Percentiles rank a stretch among this genome's conserved stretches.
Conservation (phyloP, 1,284 basidiomycete genomes). For the Marasmius sp. region DNA sequence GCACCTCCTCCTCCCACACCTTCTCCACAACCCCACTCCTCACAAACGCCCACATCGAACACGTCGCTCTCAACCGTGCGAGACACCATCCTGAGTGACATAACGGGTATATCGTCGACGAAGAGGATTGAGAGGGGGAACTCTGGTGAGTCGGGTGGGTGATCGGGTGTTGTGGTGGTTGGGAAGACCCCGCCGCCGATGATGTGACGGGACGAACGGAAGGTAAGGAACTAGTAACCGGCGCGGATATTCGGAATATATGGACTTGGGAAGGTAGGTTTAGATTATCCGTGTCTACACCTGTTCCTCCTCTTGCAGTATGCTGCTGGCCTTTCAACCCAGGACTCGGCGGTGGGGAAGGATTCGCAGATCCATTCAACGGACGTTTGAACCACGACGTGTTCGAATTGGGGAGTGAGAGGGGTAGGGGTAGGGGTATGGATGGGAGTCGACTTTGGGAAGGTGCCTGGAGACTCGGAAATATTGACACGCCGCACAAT, state of each 20-base stretch:
- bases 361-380: conserved; percentile 9
- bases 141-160: not conserved
- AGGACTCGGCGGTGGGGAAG: conserved; percentile 24
- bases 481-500: conserved; percentile 71
- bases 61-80: conserved; percentile 78
- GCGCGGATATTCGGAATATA: conserved; percentile 55
- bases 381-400: conserved; percentile 60
- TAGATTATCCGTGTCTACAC: conserved; percentile 15
- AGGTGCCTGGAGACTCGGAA: conserved; percentile 31
- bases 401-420: conserved; percentile 25
- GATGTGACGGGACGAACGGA: conserved; percentile 18
- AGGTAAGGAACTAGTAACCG: conserved; percentile 26
- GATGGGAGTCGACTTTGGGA: conserved; percentile 15
- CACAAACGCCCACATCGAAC: conserved; percentile 89
- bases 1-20: conserved; percentile 80
- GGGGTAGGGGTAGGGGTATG: not conserved
- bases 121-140: conserved; percentile 18
- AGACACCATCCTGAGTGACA: conserved; percentile 81
- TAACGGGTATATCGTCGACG: conserved; percentile 63
- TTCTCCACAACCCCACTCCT: conserved; percentile 79
- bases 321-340: conserved; percentile 16
- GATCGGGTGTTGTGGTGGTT: conserved; percentile 24
- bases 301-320: not conserved
- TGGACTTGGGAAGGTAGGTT: conserved; percentile 52
- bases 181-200: conserved; percentile 21